phyloP scores from a whole-genome alignment of 2,329 filamentous ascomycete genomes.

The Colletotrichum spaethianum region DNA sequence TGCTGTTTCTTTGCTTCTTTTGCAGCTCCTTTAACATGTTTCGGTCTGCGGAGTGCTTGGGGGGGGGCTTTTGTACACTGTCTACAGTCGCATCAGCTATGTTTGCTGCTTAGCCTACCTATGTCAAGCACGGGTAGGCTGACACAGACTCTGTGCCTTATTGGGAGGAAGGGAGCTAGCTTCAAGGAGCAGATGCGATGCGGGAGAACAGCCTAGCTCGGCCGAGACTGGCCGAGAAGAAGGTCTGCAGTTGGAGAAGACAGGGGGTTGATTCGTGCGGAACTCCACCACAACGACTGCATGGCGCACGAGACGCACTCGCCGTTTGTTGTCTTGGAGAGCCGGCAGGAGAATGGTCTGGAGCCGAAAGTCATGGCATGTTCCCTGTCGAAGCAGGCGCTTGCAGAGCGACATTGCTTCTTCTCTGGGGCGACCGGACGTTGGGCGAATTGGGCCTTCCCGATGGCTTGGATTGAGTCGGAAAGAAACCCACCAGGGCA shows the following conservation, averaged over 20 bases:
- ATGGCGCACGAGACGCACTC: background rate
- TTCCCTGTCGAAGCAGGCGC: conserved; percentile 20
- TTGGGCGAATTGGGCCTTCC: background rate
- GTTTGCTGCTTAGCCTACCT: too few relatives aligned
- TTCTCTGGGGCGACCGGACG: conserved; percentile 3
- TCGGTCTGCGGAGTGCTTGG: too few relatives aligned
- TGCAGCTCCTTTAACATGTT: too few relatives aligned
- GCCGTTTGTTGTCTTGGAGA: background rate
- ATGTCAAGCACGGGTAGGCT: too few relatives aligned
- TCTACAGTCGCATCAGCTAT: too few relatives aligned
- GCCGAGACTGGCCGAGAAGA: conserved; percentile 36
- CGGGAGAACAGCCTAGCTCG: conserved; percentile 1
- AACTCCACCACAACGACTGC: conserved; percentile 24
- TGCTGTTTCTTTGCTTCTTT: too few relatives aligned
- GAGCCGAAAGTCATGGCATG: conserved; percentile 27
- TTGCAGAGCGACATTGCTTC: conserved; percentile 21
- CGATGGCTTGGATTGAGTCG: background rate
- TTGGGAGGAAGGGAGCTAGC: too few relatives aligned
- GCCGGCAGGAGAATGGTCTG: conserved; percentile 24
- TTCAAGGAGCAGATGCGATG: too few relatives aligned
- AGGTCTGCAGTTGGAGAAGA: conserved; percentile 32
- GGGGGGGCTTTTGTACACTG: too few relatives aligned
- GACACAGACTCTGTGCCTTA: too few relatives aligned
- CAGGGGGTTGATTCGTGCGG: conserved; percentile 40
- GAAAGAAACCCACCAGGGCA: background rate